Evolutionary conservation across 2,329 filamentous ascomycete species (phyloP).

Genomic region (Huntiella decipiens): DNA sequence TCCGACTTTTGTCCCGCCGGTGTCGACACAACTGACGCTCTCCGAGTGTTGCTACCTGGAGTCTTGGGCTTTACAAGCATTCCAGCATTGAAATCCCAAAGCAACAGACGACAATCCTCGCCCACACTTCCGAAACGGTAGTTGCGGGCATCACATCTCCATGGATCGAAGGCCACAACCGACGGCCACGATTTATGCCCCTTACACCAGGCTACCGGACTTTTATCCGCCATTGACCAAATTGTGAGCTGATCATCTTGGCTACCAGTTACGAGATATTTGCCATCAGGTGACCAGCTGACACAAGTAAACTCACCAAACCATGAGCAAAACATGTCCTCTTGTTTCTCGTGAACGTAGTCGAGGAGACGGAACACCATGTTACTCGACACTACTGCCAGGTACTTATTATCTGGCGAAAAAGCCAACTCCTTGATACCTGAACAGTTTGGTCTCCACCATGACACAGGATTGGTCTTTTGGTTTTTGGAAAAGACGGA

Average conservation of each 20-base stretch:
- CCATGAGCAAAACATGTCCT: slow-evolving; percentile 76
- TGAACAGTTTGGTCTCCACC: slow-evolving; percentile 84
- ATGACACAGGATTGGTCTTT: slow-evolving; percentile 77
- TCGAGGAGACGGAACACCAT: slow-evolving; percentile 79
- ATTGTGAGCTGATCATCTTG: slow-evolving; percentile 94
- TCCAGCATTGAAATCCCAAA: slow-evolving; percentile 96
- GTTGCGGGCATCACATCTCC: slow-evolving; percentile 87
- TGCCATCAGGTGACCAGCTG: slow-evolving; percentile 93
- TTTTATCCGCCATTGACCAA: slow-evolving; percentile 71
- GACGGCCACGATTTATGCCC: slow-evolving; percentile 95
- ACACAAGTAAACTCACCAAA: slow-evolving; percentile 87
- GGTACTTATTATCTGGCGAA: slow-evolving; percentile 68
- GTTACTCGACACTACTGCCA: slow-evolving; percentile 84
- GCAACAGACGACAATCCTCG: slow-evolving; percentile 71
- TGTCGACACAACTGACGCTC: slow-evolving; percentile 33
- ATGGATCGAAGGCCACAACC: slow-evolving; percentile 83
- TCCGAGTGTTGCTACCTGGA: slow-evolving; percentile 25
- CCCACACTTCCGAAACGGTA: slow-evolving; percentile 94
- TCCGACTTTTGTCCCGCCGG: slow-evolving; percentile 19
- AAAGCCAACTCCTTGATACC: slow-evolving; percentile 83
- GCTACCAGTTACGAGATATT: slow-evolving; percentile 85
- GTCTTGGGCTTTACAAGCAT: slow-evolving; percentile 87
- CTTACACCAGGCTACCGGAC: slow-evolving; percentile 77
- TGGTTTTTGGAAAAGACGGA: slow-evolving; percentile 89
- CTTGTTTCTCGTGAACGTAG: slow-evolving; percentile 73